Percentiles rank a stretch among this genome's conserved stretches.
Conservation (phyloP, 164 flowering plant species). For the Platanus orientalis region DNA sequence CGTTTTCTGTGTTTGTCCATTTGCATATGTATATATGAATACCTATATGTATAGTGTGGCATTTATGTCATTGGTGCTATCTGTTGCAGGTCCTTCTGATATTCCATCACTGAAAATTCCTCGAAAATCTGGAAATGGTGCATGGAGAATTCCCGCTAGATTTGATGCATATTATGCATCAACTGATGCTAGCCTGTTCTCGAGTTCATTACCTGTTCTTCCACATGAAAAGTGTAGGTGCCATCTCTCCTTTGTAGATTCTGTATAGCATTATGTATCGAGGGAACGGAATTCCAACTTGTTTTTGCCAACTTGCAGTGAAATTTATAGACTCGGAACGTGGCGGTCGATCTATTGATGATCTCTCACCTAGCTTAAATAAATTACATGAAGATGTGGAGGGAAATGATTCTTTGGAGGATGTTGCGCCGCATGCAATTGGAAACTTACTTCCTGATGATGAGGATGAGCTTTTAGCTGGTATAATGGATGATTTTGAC, state of each 20-base stretch:
- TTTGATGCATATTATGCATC: too few relatives aligned
- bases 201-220: too few relatives aligned
- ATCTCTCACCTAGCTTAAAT: slow-evolving; percentile 35
- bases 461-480: slow-evolving; percentile 88
- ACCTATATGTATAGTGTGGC: too few relatives aligned
- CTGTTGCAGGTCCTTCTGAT: too few relatives aligned
- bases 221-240: slow-evolving; percentile 38
- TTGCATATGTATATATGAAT: too few relatives aligned
- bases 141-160: too few relatives aligned
- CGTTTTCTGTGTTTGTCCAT: too few relatives aligned
- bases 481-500: slow-evolving; percentile 85
- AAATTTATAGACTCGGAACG: slow-evolving; percentile 36
- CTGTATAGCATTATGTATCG: not conserved
- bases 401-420: slow-evolving; percentile 38
- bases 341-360: slow-evolving; percentile 37
- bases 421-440: slow-evolving; percentile 33
- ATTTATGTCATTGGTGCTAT: too few relatives aligned
- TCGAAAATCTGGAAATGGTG: too few relatives aligned
- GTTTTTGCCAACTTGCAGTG: slow-evolving; percentile 42
- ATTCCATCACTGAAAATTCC: too few relatives aligned
- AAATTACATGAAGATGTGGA: slow-evolving; percentile 35
- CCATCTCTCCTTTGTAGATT: not conserved
- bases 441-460: slow-evolving; percentile 86
- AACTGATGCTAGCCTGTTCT: too few relatives aligned
- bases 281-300: not conserved